Conservation (phyloP, 345 rosid species). For the Populus tremula region DNA sequence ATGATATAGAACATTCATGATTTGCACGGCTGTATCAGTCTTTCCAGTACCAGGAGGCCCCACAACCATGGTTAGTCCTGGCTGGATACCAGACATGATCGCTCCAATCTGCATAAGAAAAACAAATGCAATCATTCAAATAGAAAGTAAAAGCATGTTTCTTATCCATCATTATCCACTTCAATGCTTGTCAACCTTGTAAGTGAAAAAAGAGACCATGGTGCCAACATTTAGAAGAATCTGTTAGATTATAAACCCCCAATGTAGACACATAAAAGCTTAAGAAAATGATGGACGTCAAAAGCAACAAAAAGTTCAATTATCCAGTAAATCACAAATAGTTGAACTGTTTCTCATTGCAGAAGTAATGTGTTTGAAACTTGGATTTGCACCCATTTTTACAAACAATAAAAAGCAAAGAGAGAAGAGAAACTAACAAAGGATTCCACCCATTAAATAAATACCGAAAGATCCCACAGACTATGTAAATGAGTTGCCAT, state of each 20-base stretch:
- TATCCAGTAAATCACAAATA: too few species aligned
- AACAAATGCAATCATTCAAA: slow-evolving; percentile 5
- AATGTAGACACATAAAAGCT: too few species aligned
- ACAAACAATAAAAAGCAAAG: not conserved
- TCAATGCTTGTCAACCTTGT: too few species aligned
- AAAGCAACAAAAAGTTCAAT: too few species aligned
- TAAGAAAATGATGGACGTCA: too few species aligned
- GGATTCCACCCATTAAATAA: not conserved
- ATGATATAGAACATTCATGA: slow-evolving; percentile 90
- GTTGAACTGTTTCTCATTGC: too few species aligned
- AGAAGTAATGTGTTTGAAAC: too few species aligned
- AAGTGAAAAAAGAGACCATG: not conserved
- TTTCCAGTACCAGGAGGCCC: slow-evolving; percentile 99
- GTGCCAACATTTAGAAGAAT: not conserved
- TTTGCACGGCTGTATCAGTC: slow-evolving; percentile 98
- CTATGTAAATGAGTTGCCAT: slow-evolving; percentile 1
- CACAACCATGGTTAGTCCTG: slow-evolving; percentile 96
- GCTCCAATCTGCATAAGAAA: slow-evolving; percentile 74
- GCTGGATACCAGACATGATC: slow-evolving; percentile 93
- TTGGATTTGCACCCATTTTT: too few species aligned
- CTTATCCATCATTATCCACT: not conserved
- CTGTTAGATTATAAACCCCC: too few species aligned
- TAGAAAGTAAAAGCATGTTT: not conserved
- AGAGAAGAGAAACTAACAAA: not conserved
- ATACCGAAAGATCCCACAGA: not conserved